Evolutionary conservation across 768 basidiomycete species (phyloP).

Genomic region (Bullera alba): DNA sequence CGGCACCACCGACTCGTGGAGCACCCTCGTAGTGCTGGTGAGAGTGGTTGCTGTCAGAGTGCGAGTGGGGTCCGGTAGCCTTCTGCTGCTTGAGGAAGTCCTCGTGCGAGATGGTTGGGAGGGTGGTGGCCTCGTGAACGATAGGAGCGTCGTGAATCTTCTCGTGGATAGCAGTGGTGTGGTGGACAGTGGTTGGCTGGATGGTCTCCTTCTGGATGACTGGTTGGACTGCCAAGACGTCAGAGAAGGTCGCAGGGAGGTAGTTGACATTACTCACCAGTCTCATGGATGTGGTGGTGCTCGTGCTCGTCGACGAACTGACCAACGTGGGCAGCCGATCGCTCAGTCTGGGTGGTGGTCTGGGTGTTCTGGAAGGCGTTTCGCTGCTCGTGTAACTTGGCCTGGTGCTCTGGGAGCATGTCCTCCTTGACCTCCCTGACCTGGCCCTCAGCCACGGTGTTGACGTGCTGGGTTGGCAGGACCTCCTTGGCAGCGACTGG

Average conservation of each 20-base stretch:
- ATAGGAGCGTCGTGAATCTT: constrained; percentile 47
- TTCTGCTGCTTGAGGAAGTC: constrained; percentile 41
- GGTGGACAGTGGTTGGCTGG: constrained; percentile 46
- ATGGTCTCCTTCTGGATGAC: constrained; percentile 48
- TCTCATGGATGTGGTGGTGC: constrained; percentile 47
- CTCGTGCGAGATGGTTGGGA: constrained; percentile 41
- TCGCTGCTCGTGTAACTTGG: constrained; percentile 43
- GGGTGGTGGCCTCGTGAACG: constrained; percentile 45
- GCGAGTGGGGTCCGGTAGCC: background rate
- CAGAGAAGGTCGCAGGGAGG: background rate
- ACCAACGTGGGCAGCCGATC: constrained; percentile 29
- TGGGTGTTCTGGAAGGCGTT: constrained; percentile 34
- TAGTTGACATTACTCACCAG: constrained; percentile 9
- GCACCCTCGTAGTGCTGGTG: constrained; percentile 25
- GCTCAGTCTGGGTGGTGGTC: constrained; percentile 28
- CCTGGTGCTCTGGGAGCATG: constrained; percentile 45
- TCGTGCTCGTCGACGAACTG: constrained; percentile 45
- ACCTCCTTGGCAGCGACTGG: constrained; percentile 41
- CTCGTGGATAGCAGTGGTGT: constrained; percentile 45
- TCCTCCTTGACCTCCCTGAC: constrained; percentile 43
- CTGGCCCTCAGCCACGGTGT: constrained; percentile 35
- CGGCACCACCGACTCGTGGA: constrained; percentile 24
- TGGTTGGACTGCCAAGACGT: constrained; percentile 30
- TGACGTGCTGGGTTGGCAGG: constrained; percentile 40
- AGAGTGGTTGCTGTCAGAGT: background rate